Evolutionary conservation across 2,329 filamentous ascomycete species (phyloP), one percentile per base, ranked within the genome.

Genomic region (Diplocarpon mali): DNA sequence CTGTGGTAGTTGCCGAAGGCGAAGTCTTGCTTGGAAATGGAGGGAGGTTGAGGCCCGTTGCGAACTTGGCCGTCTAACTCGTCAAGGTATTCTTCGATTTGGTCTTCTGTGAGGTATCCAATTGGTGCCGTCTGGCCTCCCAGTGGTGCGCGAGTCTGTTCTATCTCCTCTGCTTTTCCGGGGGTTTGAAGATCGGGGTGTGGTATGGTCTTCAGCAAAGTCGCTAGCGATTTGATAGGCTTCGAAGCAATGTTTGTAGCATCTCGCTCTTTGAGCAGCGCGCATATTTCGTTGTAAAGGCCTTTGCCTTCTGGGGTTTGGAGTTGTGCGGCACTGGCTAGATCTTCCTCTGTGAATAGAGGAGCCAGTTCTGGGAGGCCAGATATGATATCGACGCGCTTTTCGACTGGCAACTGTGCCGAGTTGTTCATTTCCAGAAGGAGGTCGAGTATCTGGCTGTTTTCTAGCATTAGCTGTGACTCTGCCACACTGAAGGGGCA

Each of bases 351-450:
- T 40, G 44, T 53, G 16, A 58, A 45, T 7, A 60, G 40, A 32
- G 54, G 44, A 24, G 57, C 57, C 13, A 62, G 32, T 1, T 47
- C 46, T 9, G 49, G 37, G 34, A 60, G 44, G 12, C 52, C 48
- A 5, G 48, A 62, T 40, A 69, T 70, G 46, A 95, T 68, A 58
- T 90, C 81, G 66, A 87, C 82, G 56, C 85, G 83, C 57, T 83
- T 78, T 46, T 81, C 73, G 24, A 78, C 69, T 10, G 86, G 79
- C 36, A 96, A 79, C 61, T 92, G 85, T 15, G 82, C 71, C 35
- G 79, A 84, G 41, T 85, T 79, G 67, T 98, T 98, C 67, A 95
- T 75, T 60, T 95, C 89, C 50, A 94, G 73, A 29, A 96, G 76
- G 10, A 95, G 69, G 57, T 96, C 90, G 43, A 95, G 76, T 29